Evolutionary conservation across 163 green algal genomes (phyloP).

Genomic region (Chlamydomonas reinhardtii): DNA sequence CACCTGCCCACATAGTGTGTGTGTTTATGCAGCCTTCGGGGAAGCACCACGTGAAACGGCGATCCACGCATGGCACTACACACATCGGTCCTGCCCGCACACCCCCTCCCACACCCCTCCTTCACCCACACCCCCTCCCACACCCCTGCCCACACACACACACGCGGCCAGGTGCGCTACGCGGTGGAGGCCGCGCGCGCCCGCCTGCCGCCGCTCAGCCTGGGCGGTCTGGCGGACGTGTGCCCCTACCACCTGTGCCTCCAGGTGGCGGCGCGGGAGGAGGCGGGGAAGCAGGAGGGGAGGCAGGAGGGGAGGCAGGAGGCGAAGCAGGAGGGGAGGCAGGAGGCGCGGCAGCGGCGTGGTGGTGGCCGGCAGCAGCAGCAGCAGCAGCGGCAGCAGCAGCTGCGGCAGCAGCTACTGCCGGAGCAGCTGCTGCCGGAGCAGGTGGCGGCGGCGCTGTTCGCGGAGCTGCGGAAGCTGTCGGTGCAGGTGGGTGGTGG

Average conservation of each 20-base stretch:
- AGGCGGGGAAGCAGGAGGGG: background rate
- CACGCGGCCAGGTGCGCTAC: conserved; percentile 7
- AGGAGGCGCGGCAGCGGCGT: background rate
- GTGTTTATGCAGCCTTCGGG: too few species aligned
- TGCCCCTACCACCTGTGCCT: conserved; percentile 26
- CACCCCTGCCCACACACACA: background rate
- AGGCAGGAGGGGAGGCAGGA: too few species aligned
- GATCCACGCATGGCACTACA: too few species aligned
- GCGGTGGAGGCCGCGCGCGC: background rate
- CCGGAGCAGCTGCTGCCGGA: too few species aligned
- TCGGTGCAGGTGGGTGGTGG: too few species aligned
- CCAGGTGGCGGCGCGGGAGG: background rate
- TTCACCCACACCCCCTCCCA: background rate
- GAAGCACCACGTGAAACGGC: too few species aligned
- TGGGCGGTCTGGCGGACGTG: background rate
- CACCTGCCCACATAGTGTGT: too few species aligned
- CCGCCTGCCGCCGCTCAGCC: background rate
- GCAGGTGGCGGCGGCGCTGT: too few species aligned
- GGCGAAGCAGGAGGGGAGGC: too few species aligned
- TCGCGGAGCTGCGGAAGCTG: too few species aligned
- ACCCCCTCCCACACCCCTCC: too few species aligned
- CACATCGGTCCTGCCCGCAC: too few species aligned
- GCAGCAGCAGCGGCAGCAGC: background rate
- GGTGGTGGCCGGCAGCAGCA: background rate
- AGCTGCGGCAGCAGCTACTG: background rate